These are phyloP conservation scores for Pyricularia grisea DNA, from an alignment of 2,329 filamentous ascomycete species.

Conservation along the genomic window DNA sequence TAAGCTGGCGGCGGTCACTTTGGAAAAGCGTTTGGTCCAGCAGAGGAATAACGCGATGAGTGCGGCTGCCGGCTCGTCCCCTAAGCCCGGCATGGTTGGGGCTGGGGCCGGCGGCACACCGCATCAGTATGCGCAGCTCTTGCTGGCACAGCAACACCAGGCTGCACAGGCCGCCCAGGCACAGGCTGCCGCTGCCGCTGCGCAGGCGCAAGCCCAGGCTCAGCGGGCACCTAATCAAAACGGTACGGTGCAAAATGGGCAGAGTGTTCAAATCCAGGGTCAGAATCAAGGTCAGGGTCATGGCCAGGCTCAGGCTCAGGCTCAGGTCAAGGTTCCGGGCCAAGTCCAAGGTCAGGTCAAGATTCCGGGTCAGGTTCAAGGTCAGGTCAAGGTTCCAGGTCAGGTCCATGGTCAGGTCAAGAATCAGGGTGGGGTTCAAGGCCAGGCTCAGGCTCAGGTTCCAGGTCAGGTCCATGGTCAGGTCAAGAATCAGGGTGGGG, in stretches of 20 bases:
- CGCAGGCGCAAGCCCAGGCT: background rate
- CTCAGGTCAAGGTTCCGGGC: no score
- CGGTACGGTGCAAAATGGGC: background rate
- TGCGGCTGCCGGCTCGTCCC: constrained; percentile 2
- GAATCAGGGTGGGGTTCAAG: background rate
- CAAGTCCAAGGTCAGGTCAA: background rate
- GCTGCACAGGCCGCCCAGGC: background rate
- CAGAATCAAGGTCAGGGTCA: background rate
- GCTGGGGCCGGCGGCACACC: constrained; percentile 1
- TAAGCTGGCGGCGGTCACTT: background rate
- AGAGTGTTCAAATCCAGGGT: background rate
- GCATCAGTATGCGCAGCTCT: constrained; percentile 5
- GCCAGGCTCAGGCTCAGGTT: background rate
- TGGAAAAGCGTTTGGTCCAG: constrained; percentile 3
- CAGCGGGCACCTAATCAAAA: background rate
- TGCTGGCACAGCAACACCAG: constrained; percentile 4
- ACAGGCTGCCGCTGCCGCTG: background rate
- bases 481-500: no score
- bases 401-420: background rate
- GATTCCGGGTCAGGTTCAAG: no score
- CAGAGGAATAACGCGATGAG: constrained; percentile 5
- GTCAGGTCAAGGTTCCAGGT: background rate
- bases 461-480: no score
- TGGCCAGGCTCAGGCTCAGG: background rate
- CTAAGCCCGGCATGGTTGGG: constrained; percentile 4